These are phyloP conservation scores for Cerrena zonata DNA, from an alignment of 1,284 basidiomycete species.

Conservation along the genomic window DNA sequence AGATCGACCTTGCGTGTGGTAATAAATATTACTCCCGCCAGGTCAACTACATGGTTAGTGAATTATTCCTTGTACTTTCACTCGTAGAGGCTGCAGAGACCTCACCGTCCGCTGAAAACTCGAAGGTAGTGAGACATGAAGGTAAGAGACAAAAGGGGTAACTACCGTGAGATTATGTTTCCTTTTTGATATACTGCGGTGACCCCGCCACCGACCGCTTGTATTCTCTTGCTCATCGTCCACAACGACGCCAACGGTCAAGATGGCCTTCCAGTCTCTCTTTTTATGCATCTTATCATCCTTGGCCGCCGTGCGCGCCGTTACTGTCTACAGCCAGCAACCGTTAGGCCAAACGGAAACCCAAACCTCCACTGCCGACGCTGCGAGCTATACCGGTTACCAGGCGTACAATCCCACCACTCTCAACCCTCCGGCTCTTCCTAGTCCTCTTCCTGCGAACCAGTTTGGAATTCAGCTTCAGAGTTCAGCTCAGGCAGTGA, in stretches of 20 bases:
- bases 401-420: conserved; percentile 41
- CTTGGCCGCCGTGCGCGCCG: conserved; percentile 15
- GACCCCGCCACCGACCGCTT: not conserved
- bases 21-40: no score
- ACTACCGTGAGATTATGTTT: not conserved
- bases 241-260: conserved; percentile 4
- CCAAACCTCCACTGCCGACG: conserved; percentile 19
- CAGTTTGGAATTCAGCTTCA: conserved; percentile 40
- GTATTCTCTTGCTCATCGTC: not conserved
- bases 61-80: no score
- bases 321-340: conserved; percentile 23
- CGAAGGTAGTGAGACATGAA: not conserved
- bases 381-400: conserved; percentile 33
- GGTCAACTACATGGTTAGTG: no score
- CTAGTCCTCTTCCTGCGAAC: conserved; percentile 34
- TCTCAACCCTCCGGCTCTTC: conserved; percentile 38
- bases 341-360: conserved; percentile 12
- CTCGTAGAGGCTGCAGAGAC: no score
- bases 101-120: no score
- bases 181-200: not conserved
- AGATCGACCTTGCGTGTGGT: no score
- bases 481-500: conserved; percentile 34
- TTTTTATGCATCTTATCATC: conserved; percentile 17
- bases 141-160: no score
- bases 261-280: conserved; percentile 20